These are phyloP conservation scores for Camellia lanceoleosa DNA, from an alignment of 148 eudicot species.

Conservation along the genomic window DNA sequence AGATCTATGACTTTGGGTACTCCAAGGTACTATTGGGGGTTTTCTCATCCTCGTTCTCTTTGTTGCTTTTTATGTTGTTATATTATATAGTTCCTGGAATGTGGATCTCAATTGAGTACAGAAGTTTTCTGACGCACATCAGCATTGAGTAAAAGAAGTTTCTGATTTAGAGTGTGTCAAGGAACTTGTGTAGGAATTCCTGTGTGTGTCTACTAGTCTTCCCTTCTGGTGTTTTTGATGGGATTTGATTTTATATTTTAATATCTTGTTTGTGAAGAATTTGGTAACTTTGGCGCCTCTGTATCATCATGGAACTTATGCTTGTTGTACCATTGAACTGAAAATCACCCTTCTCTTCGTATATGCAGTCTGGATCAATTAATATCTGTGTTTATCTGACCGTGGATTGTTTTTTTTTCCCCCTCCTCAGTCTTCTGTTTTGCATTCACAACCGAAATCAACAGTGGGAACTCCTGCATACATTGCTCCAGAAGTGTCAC, in stretches of 20 bases:
- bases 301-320: no score
- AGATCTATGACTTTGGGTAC: conserved; percentile 68
- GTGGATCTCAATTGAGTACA: background rate
- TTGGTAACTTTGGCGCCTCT: no score
- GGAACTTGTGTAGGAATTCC: background rate
- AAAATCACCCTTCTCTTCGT: background rate
- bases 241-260: background rate
- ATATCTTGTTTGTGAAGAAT: background rate
- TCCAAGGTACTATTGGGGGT: conserved; percentile 44
- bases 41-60: background rate
- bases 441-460: conserved; percentile 95
- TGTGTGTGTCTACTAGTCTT: background rate
- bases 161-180: background rate
- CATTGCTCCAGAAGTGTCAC: conserved; percentile 90
- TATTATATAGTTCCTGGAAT: background rate
- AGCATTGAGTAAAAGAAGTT: background rate
- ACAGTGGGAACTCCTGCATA: conserved; percentile 96
- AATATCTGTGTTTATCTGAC: background rate
- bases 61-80: background rate
- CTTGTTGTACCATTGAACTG: background rate
- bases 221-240: background rate
- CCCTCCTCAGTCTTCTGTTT: conserved; percentile 63
- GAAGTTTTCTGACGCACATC: background rate
- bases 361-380: background rate
- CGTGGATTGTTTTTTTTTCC: conserved; percentile 12